phyloP scores from a whole-genome alignment of 2,329 filamentous ascomycete genomes.

The Exutisphaerella laricina region DNA sequence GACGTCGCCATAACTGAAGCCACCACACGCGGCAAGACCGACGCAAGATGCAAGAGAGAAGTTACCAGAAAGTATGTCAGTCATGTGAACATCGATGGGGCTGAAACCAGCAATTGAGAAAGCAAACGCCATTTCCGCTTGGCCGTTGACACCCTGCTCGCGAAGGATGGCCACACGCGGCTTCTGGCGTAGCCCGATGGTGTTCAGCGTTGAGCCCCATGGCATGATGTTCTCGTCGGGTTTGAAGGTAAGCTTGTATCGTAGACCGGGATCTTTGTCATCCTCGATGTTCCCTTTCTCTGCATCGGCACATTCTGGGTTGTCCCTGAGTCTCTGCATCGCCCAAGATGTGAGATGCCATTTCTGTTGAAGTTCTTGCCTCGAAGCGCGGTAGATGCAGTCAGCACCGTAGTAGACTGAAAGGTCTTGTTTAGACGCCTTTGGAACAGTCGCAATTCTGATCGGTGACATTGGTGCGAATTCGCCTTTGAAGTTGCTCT shows the following conservation, averaged over 20 bases:
- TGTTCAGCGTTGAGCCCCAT: slow-evolving; percentile 54
- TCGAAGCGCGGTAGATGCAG: slow-evolving; percentile 62
- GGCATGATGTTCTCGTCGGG: slow-evolving; percentile 72
- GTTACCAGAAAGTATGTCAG: slow-evolving; percentile 72
- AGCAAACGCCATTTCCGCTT: slow-evolving; percentile 97
- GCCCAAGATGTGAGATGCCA: slow-evolving; percentile 86
- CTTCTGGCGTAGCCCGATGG: slow-evolving; percentile 55
- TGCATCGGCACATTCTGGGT: slow-evolving; percentile 75
- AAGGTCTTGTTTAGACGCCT: slow-evolving; percentile 65
- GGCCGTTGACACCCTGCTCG: slow-evolving; percentile 91
- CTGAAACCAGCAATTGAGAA: slow-evolving; percentile 90
- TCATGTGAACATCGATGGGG: slow-evolving; percentile 94
- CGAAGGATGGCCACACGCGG: slow-evolving; percentile 85
- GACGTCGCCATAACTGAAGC: slow-evolving; percentile 91
- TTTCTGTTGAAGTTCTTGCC: slow-evolving; percentile 72
- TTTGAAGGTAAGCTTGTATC: slow-evolving; percentile 75
- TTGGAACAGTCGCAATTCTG: slow-evolving; percentile 73
- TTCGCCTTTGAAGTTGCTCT: slow-evolving; percentile 78
- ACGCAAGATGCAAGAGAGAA: slow-evolving; percentile 76
- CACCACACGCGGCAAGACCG: slow-evolving; percentile 89
- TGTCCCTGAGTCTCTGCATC: slow-evolving; percentile 87
- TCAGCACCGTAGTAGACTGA: slow-evolving; percentile 66
- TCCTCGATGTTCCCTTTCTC: slow-evolving; percentile 74
- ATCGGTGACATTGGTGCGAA: slow-evolving; percentile 79
- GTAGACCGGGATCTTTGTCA: slow-evolving; percentile 71